Percentiles rank a stretch among this genome's conserved stretches.
Evolutionary conservation across 345 rosid species (phyloP).

Genomic region (Populus deltoides): DNA sequence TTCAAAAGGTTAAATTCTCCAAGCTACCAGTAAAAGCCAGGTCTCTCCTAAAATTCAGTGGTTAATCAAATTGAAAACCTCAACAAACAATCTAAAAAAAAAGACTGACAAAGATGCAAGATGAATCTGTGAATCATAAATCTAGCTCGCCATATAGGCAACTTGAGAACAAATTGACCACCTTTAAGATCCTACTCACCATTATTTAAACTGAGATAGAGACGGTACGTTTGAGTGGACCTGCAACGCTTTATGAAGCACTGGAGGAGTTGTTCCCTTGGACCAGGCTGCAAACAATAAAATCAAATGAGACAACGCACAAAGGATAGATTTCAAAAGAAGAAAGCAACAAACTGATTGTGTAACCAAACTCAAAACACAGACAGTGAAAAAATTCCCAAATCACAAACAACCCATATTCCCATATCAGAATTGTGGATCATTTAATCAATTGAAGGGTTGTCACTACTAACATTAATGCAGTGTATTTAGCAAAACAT

Average conservation of each 20-base stretch:
- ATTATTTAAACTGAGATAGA: constrained; percentile 27
- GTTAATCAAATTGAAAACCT: neutral
- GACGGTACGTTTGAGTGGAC: constrained; percentile 26
- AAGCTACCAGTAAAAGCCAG: neutral
- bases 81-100: neutral
- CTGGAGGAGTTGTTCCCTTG: constrained; percentile 29
- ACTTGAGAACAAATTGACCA: neutral
- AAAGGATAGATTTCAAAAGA: constrained; percentile 1
- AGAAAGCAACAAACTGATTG: neutral
- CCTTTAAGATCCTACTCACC: constrained; percentile 17
- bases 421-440: neutral
- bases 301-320: neutral
- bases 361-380: constrained; percentile 8
- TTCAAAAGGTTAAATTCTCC: neutral
- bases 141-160: neutral
- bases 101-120: neutral
- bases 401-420: neutral
- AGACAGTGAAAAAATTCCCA: neutral
- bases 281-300: constrained; percentile 28
- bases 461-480: neutral
- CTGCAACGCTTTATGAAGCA: constrained; percentile 37
- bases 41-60: neutral
- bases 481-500: neutral
- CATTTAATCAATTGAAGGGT: neutral
- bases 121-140: neutral